Base-by-base conservation (phyloP, 805 yeast species). In the Hanseniaspora meyeri region DNA sequence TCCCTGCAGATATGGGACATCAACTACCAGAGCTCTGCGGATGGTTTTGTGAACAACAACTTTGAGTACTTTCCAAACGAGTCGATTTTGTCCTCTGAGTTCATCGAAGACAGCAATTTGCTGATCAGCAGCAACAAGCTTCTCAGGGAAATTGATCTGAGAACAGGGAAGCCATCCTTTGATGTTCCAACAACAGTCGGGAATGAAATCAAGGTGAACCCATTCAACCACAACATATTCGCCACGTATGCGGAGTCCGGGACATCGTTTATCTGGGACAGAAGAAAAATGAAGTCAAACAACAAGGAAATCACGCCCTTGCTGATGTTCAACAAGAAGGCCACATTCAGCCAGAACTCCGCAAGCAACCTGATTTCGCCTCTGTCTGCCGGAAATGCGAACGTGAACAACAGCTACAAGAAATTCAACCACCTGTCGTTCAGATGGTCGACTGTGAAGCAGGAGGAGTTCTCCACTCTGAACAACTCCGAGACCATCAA, bases 181-280 rank as follows among this genome's bases (percentile, higher is more conserved):
- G 95, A 87, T 65, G 75, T 85, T 63, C 84, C 90, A 2, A 84
- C 95, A 0, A 79, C 83, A 62, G 78, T 86, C 58, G 80, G 89
- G 0, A 74, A 79, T 62, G 85, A 85, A 19, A 74, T 90, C 48
- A 74, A 78, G 9, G 72, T 82, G 34, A 90, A 87, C 64, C 91
- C 85, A 3, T 80, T 80, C 64, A 80, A 82, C 63, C 76, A 75
- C 12, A 76, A 79, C 67, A 74, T 78, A 59, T 87, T 90, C 66
- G 80, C 87, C 17, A 82, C 95, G 0, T 79, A 79, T 60, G 80
- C 87, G 52, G 96, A 89, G 62, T 91, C 86, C 63, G 95, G 96
- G 1, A 79, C 93, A 0, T 70, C 89, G 51, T 83, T 91, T 0
- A 74, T 90, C 8, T 90, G 90, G 87, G 95, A 86, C 66, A 74